phyloP scores from a whole-genome alignment of 768 basidiomycete genomes.

The Leccinum ochraceum region DNA sequence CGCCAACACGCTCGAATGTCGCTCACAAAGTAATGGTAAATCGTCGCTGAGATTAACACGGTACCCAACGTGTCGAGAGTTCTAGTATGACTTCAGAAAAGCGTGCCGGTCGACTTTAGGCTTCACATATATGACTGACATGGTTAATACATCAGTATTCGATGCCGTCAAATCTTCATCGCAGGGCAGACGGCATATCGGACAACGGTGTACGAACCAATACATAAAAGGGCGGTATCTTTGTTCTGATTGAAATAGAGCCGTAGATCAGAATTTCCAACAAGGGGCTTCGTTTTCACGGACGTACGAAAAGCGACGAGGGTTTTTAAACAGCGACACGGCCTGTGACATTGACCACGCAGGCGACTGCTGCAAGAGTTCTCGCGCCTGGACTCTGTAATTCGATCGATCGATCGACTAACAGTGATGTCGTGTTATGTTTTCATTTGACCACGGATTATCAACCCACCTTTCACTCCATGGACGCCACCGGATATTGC shows the following conservation, averaged over 20 bases:
- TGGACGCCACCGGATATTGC: not conserved
- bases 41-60: not conserved
- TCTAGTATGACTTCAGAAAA: not conserved
- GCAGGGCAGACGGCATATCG: not conserved
- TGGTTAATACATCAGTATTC: constrained; percentile 1
- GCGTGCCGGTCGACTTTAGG: not conserved
- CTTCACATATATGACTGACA: not conserved
- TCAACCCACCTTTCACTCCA: not conserved
- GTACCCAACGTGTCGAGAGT: constrained; percentile 1
- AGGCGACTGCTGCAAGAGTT: too few relatives aligned
- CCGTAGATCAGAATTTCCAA: not conserved
- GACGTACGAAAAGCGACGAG: not conserved
- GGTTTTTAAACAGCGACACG: not conserved
- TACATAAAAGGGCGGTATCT: not conserved
- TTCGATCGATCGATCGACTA: not conserved
- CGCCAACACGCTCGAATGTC: not conserved
- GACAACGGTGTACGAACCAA: not conserved
- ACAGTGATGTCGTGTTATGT: not conserved
- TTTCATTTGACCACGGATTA: not conserved
- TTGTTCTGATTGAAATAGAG: constrained; percentile 6
- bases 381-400: too few relatives aligned
- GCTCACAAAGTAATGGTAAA: constrained; percentile 8
- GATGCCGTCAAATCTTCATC: not conserved
- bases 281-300: not conserved
- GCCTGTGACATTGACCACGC: too few relatives aligned